Evolutionary conservation across 2,329 filamentous ascomycete genomes (phyloP).

Genomic region (Grosmannia penicillata): DNA sequence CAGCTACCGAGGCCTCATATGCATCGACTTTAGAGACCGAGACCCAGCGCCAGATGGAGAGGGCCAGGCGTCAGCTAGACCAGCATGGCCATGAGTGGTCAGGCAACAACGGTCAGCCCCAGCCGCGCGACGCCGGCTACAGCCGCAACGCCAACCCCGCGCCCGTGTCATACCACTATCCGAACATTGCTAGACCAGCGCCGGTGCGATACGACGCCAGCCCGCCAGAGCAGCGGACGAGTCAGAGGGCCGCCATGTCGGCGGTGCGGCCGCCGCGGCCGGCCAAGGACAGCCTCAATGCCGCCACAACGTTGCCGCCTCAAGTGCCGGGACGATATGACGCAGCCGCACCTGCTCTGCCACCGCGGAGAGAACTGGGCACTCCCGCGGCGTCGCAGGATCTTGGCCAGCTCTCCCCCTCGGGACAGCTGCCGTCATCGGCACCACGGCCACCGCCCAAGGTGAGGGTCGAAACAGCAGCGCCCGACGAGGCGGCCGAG

Average conservation of each 20-base stretch:
- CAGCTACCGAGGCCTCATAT: constrained; percentile 11
- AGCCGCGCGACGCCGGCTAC: too few relatives aligned
- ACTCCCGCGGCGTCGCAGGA: neutral
- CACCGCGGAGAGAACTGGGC: constrained; percentile 1
- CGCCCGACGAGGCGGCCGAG: constrained; percentile 10
- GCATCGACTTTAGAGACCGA: constrained; percentile 12
- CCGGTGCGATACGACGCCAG: constrained; percentile 31
- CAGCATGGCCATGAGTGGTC: constrained; percentile 14
- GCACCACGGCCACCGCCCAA: constrained; percentile 15
- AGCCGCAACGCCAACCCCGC: too few relatives aligned
- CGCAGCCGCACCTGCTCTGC: constrained; percentile 1
- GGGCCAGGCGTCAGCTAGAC: constrained; percentile 31
- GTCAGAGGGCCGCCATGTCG: neutral
- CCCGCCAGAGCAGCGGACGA: constrained; percentile 20
- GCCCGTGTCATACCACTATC: constrained; percentile 33
- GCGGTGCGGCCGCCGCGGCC: constrained; percentile 17
- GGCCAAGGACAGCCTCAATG: constrained; percentile 18
- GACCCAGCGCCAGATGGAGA: constrained; percentile 37
- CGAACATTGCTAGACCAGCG: constrained; percentile 36
- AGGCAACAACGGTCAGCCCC: constrained; percentile 13
- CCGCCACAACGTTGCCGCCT: neutral
- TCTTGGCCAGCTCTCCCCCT: neutral
- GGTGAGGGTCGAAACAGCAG: neutral
- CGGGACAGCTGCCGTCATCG: neutral
- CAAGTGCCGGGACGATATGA: too few relatives aligned